Evolutionary conservation across 257 asterid species (phyloP).

Genomic region (Prunella vulgaris): DNA sequence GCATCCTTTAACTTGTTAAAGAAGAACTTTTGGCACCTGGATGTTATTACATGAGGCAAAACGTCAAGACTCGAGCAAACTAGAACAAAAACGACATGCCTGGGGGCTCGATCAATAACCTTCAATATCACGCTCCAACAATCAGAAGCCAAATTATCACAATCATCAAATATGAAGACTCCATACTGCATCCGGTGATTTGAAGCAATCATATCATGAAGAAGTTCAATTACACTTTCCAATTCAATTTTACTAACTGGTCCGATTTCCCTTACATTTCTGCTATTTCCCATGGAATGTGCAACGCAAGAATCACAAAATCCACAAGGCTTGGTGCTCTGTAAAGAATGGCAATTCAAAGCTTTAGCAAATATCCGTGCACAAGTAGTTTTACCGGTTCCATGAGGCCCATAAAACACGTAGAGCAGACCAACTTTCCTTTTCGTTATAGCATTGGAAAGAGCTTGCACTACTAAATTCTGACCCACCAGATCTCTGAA

Average conservation of each 20-base stretch:
- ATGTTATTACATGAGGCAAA: constrained; percentile 73
- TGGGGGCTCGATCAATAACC: constrained; percentile 71
- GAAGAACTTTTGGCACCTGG: constrained; percentile 88
- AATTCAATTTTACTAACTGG: constrained; percentile 61
- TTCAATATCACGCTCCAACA: constrained; percentile 73
- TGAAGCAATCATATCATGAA: constrained; percentile 41
- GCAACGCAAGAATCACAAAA: constrained; percentile 63
- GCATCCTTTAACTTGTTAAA: constrained; percentile 85
- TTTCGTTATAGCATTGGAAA: constrained; percentile 59
- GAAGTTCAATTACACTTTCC: constrained; percentile 48
- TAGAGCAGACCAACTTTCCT: constrained; percentile 72
- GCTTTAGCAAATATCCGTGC: constrained; percentile 84
- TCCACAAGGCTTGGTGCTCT: constrained; percentile 79
- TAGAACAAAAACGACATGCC: constrained; percentile 66
- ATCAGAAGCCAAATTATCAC: constrained; percentile 59
- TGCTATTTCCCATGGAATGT: constrained; percentile 54
- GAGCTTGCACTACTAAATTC: constrained; percentile 75
- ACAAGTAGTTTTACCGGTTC: constrained; percentile 84
- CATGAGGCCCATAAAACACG: constrained; percentile 83
- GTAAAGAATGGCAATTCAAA: constrained; percentile 67
- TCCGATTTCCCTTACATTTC: constrained; percentile 62
- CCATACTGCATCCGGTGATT: constrained; percentile 44
- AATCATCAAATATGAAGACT: constrained; percentile 74
- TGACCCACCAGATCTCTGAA: constrained; percentile 82
- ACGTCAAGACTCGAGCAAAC: constrained; percentile 76